Base-by-base conservation (phyloP, 352 stramenopile species). In the Phytophthora aleatoria region DNA sequence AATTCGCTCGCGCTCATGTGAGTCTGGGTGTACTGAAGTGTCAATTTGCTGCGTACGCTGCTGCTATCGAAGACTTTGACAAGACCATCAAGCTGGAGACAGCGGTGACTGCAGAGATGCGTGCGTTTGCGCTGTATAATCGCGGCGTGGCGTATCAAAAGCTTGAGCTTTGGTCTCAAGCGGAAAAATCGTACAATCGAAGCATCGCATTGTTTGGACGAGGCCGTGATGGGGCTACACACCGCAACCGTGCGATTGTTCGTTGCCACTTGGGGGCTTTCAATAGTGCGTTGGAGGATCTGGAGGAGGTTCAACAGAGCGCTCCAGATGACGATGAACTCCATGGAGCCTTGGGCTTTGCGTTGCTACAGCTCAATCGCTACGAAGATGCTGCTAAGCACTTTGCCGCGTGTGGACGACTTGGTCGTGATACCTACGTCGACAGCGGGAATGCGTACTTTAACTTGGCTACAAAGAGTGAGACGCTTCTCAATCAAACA, bases 401-500 rank as follows among this genome's bases (percentile, higher is more conserved):
- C 27, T 93, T 93, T 43, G 78, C 79, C 8, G 77, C 72, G 6
- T 89, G 89, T 57, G 83, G 84, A 11, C 73, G 81, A 0, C 50
- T 86, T 8, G 85, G 72, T 42, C 75, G 79, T 28, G 81, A 93
- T 43, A 91, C 83, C 5, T 89, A 85, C 43, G 76, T 74, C 0
- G 85, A 93, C 51, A 87, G 78, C n/a, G 85, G 81, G 43, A 93
- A 92, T 47, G 81, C 83, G 3, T 89, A 90, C 62, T 91, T 91
- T 24, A 93, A 85, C 55, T 59, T 93, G 51, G 85, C 69, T 8
- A 77, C 68, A 13, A 73, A 69, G 33, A 70, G 53, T 10, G 51
- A 76, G 26, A 48, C 24, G 13, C 64, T 67, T 3, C 51, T 92
- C 6, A 65, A 87, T 27, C 41, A 87, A 64, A 64, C 43, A 12